phyloP scores from a whole-genome alignment of 2,329 filamentous ascomycete genomes.

The Parasarocladium wereldwijsianum region DNA sequence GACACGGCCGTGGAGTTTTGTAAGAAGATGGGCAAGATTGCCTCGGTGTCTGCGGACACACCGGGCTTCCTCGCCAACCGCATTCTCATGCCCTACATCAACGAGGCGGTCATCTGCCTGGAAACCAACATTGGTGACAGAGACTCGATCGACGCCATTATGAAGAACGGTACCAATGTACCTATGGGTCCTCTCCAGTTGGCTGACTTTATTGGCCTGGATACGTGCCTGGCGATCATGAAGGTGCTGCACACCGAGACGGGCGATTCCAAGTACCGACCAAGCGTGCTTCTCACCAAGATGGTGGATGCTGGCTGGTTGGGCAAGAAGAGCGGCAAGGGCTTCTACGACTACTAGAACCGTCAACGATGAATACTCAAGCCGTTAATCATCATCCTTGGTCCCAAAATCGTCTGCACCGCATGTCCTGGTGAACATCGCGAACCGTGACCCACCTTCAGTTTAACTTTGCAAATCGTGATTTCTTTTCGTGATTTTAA shows the following conservation, averaged over 20 bases:
- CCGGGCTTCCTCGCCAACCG: conserved; percentile 93
- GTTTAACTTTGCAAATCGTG: too few relatives aligned
- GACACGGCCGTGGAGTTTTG: conserved; percentile 76
- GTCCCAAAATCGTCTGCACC: too few relatives aligned
- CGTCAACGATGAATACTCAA: too few relatives aligned
- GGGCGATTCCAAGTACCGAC: conserved; percentile 89
- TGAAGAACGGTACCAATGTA: conserved; percentile 98
- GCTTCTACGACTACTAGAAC: conserved; percentile 85
- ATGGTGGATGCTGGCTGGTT: conserved; percentile 98
- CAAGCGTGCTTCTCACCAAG: conserved; percentile 72
- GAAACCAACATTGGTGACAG: conserved; percentile 82
- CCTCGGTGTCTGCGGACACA: conserved; percentile 74
- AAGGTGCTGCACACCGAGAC: conserved; percentile 83
- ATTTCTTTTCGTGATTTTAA: too few relatives aligned
- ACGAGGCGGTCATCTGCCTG: conserved; percentile 90
- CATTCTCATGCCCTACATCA: conserved; percentile 98
- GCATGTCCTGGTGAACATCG: too few relatives aligned
- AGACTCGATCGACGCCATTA: conserved; percentile 91
- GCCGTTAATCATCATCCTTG: too few relatives aligned
- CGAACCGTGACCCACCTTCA: too few relatives aligned
- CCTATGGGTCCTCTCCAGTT: conserved; percentile 92
- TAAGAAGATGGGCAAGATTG: conserved; percentile 82
- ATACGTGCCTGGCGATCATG: conserved; percentile 96
- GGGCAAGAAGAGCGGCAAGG: conserved; percentile 93
- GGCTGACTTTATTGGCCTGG: conserved; percentile 93